Conservation (phyloP, 768 basidiomycete genomes). For the Psilocybe tampanensis region DNA sequence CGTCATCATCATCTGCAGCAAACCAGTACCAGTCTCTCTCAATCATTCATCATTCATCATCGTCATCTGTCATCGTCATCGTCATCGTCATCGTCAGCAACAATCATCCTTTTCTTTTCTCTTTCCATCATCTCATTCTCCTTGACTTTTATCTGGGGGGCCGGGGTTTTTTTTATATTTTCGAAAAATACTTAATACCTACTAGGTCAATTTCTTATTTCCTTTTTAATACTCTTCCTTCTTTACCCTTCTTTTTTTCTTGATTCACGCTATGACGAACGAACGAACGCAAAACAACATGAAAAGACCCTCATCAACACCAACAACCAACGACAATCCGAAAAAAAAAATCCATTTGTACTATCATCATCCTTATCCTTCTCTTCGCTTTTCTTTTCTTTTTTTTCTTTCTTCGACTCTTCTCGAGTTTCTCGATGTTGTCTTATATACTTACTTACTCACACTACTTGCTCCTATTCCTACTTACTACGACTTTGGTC, state of each 20-base stretch:
- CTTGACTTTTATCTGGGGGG: neutral
- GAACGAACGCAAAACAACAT: too few relatives aligned
- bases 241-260: neutral
- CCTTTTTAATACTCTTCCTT: neutral
- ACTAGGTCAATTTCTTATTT: conserved; percentile 1
- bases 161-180: too few relatives aligned
- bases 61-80: neutral
- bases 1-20: conserved; percentile 1
- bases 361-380: conserved; percentile 1
- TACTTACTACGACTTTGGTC: too few relatives aligned
- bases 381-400: neutral
- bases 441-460: neutral
- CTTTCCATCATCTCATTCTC: neutral
- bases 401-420: too few relatives aligned
- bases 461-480: too few relatives aligned
- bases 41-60: too few relatives aligned
- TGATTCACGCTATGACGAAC: too few relatives aligned
- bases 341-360: conserved; percentile 5
- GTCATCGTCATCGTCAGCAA: conserved; percentile 3
- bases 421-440: neutral
- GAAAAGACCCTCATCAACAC: too few relatives aligned
- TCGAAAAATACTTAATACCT: too few relatives aligned
- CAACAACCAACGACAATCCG: too few relatives aligned
- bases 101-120: neutral
- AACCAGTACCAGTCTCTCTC: too few relatives aligned